phyloP scores from a whole-genome alignment of 1,139 yeast genomes.

The Yamadazyma epiphylla region DNA sequence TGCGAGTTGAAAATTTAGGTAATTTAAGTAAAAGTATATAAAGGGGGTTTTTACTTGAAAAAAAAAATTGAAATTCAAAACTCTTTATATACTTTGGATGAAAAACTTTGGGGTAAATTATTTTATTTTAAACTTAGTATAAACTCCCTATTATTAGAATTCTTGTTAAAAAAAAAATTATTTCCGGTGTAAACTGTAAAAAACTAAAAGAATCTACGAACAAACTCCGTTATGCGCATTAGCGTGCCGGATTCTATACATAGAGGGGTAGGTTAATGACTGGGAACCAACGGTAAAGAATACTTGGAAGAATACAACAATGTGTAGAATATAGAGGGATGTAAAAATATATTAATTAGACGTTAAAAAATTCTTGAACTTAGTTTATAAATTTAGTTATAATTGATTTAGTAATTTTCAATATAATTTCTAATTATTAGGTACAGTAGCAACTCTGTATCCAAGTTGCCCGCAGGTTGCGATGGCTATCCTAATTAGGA shows the following conservation, averaged over 20 bases:
- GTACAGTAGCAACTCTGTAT: no score
- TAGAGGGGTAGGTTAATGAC: not conserved
- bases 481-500: constrained; percentile 1
- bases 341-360: no score
- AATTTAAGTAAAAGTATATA: no score
- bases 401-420: no score
- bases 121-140: not conserved
- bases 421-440: no score
- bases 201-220: not conserved
- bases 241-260: not conserved
- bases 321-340: no score
- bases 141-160: not conserved
- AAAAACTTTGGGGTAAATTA: not conserved
- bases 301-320: no score
- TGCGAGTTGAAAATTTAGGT: not conserved
- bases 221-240: not conserved
- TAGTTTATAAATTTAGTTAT: no score
- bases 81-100: not conserved
- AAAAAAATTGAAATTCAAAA: no score
- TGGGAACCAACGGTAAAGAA: not conserved
- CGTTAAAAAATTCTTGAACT: no score
- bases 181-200: constrained; percentile 1
- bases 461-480: no score
- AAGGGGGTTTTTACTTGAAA: no score
- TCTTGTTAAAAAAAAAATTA: not conserved